Percentiles rank a stretch among this genome's conserved stretches.
Evolutionary conservation across 441 rosid species (phyloP).

Genomic region (Euphorbia corollata): DNA sequence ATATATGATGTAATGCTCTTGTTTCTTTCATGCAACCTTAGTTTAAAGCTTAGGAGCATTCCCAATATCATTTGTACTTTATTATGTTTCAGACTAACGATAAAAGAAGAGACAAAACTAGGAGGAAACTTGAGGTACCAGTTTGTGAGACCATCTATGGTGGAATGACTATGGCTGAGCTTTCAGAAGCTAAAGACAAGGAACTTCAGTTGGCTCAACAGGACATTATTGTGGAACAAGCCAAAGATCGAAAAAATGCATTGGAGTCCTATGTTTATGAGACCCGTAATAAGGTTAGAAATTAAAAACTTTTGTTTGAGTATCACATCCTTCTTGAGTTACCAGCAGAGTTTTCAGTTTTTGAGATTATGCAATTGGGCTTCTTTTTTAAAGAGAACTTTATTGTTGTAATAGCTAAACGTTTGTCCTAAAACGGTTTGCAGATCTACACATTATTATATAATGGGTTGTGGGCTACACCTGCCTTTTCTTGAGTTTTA

Average conservation of each 20-base stretch:
- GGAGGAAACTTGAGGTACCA: conserved; percentile 35
- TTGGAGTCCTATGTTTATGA: conserved; percentile 61
- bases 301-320: conserved; percentile 9
- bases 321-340: neutral
- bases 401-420: neutral
- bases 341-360: neutral
- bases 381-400: neutral
- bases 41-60: neutral
- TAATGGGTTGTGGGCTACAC: neutral
- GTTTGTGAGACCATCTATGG: conserved; percentile 37
- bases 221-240: conserved; percentile 43
- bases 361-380: neutral
- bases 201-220: conserved; percentile 43
- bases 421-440: neutral
- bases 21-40: neutral
- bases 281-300: conserved; percentile 45
- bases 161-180: conserved; percentile 38
- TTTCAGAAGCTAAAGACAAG: conserved; percentile 38
- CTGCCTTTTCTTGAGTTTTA: neutral
- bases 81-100: conserved; percentile 32
- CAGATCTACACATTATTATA: too few species aligned
- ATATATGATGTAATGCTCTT: neutral
- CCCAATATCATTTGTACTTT: neutral
- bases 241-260: conserved; percentile 47
- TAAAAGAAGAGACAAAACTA: conserved; percentile 20